phyloP scores from a whole-genome alignment of 2,329 filamentous ascomycete species.

The Talaromyces islandicus region DNA sequence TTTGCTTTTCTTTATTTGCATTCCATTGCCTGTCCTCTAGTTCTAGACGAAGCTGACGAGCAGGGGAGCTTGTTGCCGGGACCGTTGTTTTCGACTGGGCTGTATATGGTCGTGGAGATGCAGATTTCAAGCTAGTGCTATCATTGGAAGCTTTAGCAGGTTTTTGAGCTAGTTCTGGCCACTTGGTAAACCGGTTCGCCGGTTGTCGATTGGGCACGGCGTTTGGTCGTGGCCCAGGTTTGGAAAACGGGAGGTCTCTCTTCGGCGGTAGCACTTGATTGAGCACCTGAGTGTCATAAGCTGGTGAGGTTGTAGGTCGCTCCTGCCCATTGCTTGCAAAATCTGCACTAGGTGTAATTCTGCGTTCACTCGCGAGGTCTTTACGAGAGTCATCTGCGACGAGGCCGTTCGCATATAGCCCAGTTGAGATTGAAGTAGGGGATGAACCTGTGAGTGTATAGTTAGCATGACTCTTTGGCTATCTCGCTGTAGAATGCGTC shows the following conservation, averaged over 20 bases:
- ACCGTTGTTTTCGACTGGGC: slow-evolving; percentile 3
- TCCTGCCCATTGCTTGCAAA: slow-evolving; percentile 5
- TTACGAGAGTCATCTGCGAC: neutral
- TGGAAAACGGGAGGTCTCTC: slow-evolving; percentile 36
- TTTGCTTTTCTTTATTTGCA: neutral
- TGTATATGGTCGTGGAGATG: slow-evolving; percentile 4
- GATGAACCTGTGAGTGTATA: slow-evolving; percentile 2
- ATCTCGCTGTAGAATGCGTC: neutral
- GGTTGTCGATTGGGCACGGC: neutral
- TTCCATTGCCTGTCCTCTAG: slow-evolving; percentile 4
- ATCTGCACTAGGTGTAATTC: slow-evolving; percentile 7
- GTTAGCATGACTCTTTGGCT: neutral
- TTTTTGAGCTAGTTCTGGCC: neutral
- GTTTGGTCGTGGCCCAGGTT: slow-evolving; percentile 12
- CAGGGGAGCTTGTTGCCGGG: slow-evolving; percentile 8
- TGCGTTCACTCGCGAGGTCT: neutral
- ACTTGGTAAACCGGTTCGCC: neutral
- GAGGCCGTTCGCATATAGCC: neutral
- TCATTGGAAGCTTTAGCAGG: neutral
- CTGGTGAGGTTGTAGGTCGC: slow-evolving; percentile 22
- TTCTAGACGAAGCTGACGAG: slow-evolving; percentile 9
- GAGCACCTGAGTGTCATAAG: slow-evolving; percentile 21
- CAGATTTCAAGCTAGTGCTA: neutral
- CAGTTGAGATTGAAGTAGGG: neutral
- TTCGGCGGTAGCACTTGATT: slow-evolving; percentile 36